Evolutionary conservation across 2,329 filamentous ascomycete species (phyloP), one percentile per base, ranked within the genome.

Genomic region (Ilyonectria mors-panacis): DNA sequence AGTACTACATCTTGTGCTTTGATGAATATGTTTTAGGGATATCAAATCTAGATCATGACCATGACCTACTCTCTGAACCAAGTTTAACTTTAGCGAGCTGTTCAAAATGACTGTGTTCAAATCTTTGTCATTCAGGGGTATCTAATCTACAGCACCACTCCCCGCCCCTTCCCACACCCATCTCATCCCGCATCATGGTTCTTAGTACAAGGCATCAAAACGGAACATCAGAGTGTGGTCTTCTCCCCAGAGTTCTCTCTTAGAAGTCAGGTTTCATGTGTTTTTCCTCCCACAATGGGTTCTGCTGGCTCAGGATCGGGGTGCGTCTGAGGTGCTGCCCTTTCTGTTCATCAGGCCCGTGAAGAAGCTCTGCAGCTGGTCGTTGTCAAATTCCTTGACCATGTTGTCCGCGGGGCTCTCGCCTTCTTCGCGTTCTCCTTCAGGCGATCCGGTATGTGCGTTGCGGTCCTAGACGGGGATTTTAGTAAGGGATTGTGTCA

Each of bases 291-390:
- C n/a, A 51, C 19, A 21, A 10, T 45, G 50, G 23, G n/a, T 30
- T 26, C 54, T 26, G 61, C 60, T 64, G 42, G 42, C 30, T 19
- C 7, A 73, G 58, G 69, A 68, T 53, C 67, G 66, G 39, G 70
- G 64, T 35, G 69, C 45, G 44, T 74, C 73, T 54, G 65, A 42
- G 39, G 15, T 42, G n/a, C 23, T 63, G 47, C 71, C 77, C 57
- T 86, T 86, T 68, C 86, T 84, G 72, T 88, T 89, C 87, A 90
- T 89, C 67, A 90, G 77, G 37, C 85, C 86, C 64, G 84, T 85
- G 73, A 90, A 90, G 79, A 90, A 90, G 69, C 85, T 87, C 70
- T 88, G 85, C 59, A 90, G 78, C 71, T 88, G 86, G 68, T 89
- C 87, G 48, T 86, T 88, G 77, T 89, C 80, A 63, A 76, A 81